Evolutionary conservation across 1,139 yeast genomes (phyloP).

Genomic region (Yamadazyma atmosphaerica): DNA sequence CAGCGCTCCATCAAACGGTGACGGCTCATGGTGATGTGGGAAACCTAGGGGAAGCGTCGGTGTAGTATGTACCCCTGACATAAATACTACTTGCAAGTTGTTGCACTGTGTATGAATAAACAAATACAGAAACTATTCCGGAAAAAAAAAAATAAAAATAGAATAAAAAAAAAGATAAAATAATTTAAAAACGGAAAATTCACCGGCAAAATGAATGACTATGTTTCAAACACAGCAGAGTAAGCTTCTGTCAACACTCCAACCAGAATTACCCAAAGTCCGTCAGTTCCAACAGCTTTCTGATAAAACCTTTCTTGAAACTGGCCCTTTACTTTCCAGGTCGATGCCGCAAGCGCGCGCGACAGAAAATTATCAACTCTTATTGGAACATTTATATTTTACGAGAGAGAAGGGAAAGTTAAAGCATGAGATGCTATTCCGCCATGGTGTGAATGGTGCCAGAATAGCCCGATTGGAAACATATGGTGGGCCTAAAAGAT

Average conservation of each 20-base stretch:
- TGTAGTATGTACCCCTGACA: conserved; percentile 24
- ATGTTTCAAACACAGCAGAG: no score
- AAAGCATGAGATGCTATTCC: not conserved
- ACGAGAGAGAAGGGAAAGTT: not conserved
- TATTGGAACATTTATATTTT: not conserved
- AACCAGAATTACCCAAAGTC: no score
- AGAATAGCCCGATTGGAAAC: not conserved
- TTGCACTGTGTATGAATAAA: not conserved
- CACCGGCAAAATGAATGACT: no score
- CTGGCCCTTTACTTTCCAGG: no score
- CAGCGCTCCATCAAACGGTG: not conserved
- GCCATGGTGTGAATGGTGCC: not conserved
- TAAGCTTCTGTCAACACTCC: no score
- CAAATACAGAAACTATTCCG: no score
- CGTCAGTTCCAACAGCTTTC: no score
- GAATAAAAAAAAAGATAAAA: no score
- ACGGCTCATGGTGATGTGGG: conserved; percentile 25
- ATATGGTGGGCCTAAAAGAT: not conserved
- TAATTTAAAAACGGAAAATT: no score
- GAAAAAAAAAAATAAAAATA: not conserved
- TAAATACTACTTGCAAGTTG: not conserved
- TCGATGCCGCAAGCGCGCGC: not conserved
- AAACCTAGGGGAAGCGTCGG: conserved; percentile 47
- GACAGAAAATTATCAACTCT: conserved; percentile 1
- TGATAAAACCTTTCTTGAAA: no score